Evolutionary conservation across 345 rosid genomes (phyloP).

Genomic region (Syzygium jambos): DNA sequence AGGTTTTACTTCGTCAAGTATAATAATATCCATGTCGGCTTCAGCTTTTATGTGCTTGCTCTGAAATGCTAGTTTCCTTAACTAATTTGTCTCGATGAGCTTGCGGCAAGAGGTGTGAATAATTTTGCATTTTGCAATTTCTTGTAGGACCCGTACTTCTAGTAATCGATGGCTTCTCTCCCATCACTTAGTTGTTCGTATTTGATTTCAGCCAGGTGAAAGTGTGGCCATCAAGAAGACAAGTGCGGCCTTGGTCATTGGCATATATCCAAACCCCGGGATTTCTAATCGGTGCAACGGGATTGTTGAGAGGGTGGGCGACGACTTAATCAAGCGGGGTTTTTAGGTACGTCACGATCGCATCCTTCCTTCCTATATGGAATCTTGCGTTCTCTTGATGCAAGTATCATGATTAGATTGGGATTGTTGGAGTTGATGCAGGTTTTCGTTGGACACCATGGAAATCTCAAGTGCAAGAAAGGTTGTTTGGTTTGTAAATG

Average conservation of each 20-base stretch:
- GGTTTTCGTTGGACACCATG: neutral
- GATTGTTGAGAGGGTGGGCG: neutral
- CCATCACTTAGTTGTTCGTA: neutral
- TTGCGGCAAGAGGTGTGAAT: neutral
- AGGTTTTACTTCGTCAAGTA: neutral
- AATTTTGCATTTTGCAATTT: neutral
- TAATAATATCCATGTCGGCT: neutral
- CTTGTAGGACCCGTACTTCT: neutral
- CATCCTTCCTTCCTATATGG: neutral
- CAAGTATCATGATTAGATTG: neutral
- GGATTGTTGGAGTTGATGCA: neutral
- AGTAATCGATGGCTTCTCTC: neutral
- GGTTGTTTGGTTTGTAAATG: neutral
- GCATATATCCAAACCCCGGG: neutral
- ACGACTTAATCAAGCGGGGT: neutral
- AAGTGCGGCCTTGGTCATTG: neutral
- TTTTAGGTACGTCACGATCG: neutral
- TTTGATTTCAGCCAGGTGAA: neutral
- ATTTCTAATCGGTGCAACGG: neutral
- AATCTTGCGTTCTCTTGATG: neutral
- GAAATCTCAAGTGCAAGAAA: neutral
- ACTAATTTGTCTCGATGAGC: neutral
- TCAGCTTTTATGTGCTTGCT: neutral
- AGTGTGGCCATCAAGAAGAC: neutral
- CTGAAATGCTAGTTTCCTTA: neutral